These are phyloP conservation scores for Besnoitia besnoiti DNA, from an alignment of 169 alveolate species.

Conservation along the genomic window DNA sequence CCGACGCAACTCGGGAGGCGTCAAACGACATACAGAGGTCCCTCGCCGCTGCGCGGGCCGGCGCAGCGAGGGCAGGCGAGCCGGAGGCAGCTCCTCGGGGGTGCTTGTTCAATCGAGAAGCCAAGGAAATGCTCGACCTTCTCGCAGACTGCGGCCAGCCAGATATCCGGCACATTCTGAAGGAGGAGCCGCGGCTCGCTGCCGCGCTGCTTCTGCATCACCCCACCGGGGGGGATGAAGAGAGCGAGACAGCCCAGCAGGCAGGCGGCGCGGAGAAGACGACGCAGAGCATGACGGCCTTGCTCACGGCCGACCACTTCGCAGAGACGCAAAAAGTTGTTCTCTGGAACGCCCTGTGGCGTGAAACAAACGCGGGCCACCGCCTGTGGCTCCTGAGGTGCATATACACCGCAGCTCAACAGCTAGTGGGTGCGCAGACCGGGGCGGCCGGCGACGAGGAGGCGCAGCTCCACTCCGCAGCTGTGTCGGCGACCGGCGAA, in stretches of 20 bases:
- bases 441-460: background rate
- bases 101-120: background rate
- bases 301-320: background rate
- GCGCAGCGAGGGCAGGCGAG: background rate
- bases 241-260: background rate
- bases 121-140: background rate
- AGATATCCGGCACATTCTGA: background rate
- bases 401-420: background rate
- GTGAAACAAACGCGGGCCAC: background rate
- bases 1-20: background rate
- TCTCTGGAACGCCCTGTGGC: background rate
- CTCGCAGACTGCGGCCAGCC: background rate
- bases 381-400: conserved; percentile 27
- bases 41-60: background rate
- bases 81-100: background rate
- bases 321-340: background rate
- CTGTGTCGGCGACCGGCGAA: background rate
- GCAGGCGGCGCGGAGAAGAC: background rate
- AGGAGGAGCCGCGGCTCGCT: background rate
- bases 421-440: background rate
- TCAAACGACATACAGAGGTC: background rate
- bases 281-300: background rate
- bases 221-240: background rate
- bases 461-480: background rate
- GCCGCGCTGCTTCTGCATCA: background rate